These are phyloP conservation scores for Tanacetum coccineum DNA, from an alignment of 129 eudicot genomes.

Conservation along the genomic window DNA sequence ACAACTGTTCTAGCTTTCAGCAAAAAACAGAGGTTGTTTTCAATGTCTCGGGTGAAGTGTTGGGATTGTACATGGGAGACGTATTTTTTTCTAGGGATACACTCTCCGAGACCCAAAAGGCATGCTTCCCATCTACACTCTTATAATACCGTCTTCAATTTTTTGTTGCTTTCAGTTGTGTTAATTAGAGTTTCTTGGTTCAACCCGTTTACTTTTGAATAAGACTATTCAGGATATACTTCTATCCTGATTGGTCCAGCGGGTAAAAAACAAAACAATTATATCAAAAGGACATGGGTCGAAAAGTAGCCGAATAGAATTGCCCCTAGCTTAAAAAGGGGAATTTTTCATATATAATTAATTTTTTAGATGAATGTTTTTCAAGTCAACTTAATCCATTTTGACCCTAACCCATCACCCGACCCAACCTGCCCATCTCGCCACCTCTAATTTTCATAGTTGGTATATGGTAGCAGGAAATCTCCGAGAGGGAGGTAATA, in stretches of 20 bases:
- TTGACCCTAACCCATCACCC: neutral
- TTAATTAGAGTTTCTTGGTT: neutral
- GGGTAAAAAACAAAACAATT: too few relatives aligned
- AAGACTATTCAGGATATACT: too few relatives aligned
- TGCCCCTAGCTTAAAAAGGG: too few relatives aligned
- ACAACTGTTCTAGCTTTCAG: slow-evolving; percentile 22
- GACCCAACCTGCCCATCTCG: neutral
- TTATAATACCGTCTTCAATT: neutral
- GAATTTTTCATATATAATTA: too few relatives aligned
- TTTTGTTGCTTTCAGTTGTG: neutral
- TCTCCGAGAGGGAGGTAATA: slow-evolving; percentile 34
- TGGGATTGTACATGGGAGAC: slow-evolving; percentile 36
- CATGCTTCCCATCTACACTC: slow-evolving; percentile 21
- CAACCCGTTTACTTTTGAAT: too few relatives aligned
- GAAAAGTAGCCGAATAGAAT: too few relatives aligned
- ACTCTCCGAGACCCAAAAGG: slow-evolving; percentile 48
- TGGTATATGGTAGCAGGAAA: slow-evolving; percentile 36
- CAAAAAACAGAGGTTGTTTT: slow-evolving; percentile 39
- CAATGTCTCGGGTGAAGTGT: slow-evolving; percentile 43
- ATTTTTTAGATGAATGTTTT: neutral
- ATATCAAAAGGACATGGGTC: neutral
- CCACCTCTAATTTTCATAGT: neutral
- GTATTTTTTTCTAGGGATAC: slow-evolving; percentile 17
- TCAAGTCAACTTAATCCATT: neutral
- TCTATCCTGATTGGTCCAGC: neutral